These are phyloP conservation scores for Apiospora aurea DNA, from an alignment of 2,329 filamentous ascomycete genomes.

Conservation along the genomic window DNA sequence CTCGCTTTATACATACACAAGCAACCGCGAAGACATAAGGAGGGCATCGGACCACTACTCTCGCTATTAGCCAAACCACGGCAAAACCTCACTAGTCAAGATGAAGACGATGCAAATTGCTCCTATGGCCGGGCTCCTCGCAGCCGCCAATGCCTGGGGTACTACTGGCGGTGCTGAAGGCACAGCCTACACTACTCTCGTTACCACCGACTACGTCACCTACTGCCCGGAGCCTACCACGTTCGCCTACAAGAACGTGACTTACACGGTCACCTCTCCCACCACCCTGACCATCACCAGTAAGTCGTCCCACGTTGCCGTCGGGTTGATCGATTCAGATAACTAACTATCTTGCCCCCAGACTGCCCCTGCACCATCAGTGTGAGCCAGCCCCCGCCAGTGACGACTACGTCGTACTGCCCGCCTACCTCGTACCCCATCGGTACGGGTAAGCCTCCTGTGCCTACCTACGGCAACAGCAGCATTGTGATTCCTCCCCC, in stretches of 20 bases:
- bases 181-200: conserved; percentile 18
- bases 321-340: neutral
- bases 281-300: conserved; percentile 55
- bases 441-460: conserved; percentile 27
- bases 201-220: conserved; percentile 18
- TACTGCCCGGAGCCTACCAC: conserved; percentile 43
- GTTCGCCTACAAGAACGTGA: conserved; percentile 48
- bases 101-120: conserved; percentile 47
- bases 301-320: conserved; percentile 37
- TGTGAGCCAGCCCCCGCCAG: conserved; percentile 40
- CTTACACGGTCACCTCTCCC: conserved; percentile 51
- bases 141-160: conserved; percentile 38
- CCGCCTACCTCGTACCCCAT: conserved; percentile 28
- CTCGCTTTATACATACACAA: conserved; percentile 1
- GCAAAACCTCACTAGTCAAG: conserved; percentile 32
- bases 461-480: conserved; percentile 26
- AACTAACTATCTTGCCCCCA: conserved; percentile 38
- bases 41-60: conserved; percentile 33
- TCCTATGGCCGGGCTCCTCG: conserved; percentile 42
- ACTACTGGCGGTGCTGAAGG: neutral
- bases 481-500: conserved; percentile 2
- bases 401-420: conserved; percentile 39
- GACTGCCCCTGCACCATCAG: conserved; percentile 57
- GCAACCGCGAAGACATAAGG: conserved; percentile 27
- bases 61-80: conserved; percentile 34